Conservation (phyloP, 495 filamentous ascomycete genomes). For the Hypoxylon subgilvum region DNA sequence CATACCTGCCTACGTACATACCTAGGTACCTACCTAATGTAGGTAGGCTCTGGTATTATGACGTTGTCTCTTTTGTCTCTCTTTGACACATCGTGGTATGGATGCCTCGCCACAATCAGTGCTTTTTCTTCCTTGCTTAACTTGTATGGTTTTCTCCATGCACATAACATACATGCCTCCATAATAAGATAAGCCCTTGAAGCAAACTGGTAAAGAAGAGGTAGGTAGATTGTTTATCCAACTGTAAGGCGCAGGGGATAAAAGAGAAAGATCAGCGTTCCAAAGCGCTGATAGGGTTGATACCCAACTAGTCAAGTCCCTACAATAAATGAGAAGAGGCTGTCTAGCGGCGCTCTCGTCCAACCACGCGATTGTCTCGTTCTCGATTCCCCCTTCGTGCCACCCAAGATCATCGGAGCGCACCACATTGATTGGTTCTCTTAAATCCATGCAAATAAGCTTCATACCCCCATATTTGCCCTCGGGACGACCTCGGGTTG, state of each 20-base stretch:
- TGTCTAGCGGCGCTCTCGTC: slow-evolving; percentile 3
- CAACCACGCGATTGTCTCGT: slow-evolving; percentile 14
- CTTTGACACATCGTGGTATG: background rate
- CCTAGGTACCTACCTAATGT: too few species aligned
- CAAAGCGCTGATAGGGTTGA: slow-evolving; percentile 21
- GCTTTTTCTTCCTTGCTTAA: background rate
- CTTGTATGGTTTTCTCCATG: too few species aligned
- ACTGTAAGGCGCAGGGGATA: slow-evolving; percentile 16
- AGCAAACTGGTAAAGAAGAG: background rate
- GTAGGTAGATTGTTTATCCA: too few species aligned
- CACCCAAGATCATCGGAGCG: slow-evolving; percentile 12
- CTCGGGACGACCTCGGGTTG: slow-evolving; percentile 11
- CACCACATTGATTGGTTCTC: slow-evolving; percentile 22
- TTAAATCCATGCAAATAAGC: slow-evolving; percentile 15
- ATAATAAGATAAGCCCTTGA: background rate
- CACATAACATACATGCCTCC: too few species aligned
- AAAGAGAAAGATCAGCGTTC: too few species aligned
- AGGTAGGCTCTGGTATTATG: too few species aligned
- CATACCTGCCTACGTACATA: too few species aligned
- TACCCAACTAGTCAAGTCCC: slow-evolving; percentile 2
- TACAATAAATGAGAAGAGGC: slow-evolving; percentile 15
- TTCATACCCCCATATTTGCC: slow-evolving; percentile 2
- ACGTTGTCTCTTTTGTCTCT: too few species aligned
- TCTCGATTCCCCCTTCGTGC: slow-evolving; percentile 17
- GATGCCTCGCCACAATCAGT: slow-evolving; percentile 6